These are phyloP conservation scores for Naganishia friedmannii DNA, from an alignment of 768 basidiomycete species.

Conservation along the genomic window DNA sequence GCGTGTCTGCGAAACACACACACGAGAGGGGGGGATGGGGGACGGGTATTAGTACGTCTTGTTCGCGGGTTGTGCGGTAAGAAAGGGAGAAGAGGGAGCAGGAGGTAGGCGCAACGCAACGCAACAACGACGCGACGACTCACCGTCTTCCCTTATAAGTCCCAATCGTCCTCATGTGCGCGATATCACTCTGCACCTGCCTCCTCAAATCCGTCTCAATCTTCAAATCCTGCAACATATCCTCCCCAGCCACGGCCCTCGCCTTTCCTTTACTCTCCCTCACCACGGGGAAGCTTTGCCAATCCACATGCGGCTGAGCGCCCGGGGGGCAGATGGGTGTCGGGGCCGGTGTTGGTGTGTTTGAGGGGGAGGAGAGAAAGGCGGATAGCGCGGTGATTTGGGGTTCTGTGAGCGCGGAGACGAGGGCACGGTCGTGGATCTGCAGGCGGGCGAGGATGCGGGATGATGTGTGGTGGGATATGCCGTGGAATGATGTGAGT, in stretches of 20 bases:
- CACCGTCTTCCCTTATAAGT: slow-evolving; percentile 81
- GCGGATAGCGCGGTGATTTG: slow-evolving; percentile 91
- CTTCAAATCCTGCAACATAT: slow-evolving; percentile 70
- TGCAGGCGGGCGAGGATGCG: slow-evolving; percentile 86
- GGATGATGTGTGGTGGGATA: slow-evolving; percentile 70
- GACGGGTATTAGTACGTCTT: too few species aligned
- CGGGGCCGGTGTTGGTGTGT: slow-evolving; percentile 64
- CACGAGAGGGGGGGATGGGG: background rate
- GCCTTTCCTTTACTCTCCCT: slow-evolving; percentile 27
- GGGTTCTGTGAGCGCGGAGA: slow-evolving; percentile 74
- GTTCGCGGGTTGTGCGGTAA: background rate
- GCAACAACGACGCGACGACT: slow-evolving; percentile 14
- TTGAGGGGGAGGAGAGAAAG: slow-evolving; percentile 84
- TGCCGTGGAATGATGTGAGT: slow-evolving; percentile 83
- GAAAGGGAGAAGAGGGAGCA: background rate
- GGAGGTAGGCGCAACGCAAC: too few species aligned
- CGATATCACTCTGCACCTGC: slow-evolving; percentile 83
- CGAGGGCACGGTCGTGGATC: slow-evolving; percentile 79
- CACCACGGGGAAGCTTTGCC: slow-evolving; percentile 8
- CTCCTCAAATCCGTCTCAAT: slow-evolving; percentile 84
- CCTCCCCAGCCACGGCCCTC: slow-evolving; percentile 44
- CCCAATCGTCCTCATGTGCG: slow-evolving; percentile 87
- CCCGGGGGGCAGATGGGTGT: slow-evolving; percentile 58
- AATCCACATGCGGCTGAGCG: slow-evolving; percentile 1
- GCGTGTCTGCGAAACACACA: slow-evolving; percentile 59